Percentiles rank a stretch among this genome's conserved stretches.
phyloP scores from a whole-genome alignment of 1,284 basidiomycete species.

The Neolentinus lepideus region DNA sequence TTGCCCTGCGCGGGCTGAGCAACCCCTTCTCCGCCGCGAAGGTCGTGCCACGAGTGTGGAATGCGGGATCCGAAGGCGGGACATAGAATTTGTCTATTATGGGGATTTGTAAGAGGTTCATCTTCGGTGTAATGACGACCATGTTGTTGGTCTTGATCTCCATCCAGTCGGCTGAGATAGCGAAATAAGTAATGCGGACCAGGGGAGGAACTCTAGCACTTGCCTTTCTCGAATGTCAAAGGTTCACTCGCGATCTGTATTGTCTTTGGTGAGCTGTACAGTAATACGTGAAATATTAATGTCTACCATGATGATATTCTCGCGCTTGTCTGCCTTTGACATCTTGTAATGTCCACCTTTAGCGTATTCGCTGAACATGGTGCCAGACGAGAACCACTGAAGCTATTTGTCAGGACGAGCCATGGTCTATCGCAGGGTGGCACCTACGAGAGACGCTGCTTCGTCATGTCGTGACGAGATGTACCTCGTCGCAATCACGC shows the following conservation, averaged over 20 bases:
- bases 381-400: conserved; percentile 95
- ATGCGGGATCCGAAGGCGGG: conserved; percentile 66
- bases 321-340: conserved; percentile 94
- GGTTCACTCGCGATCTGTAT: conserved; percentile 82
- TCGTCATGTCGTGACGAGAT: conserved; percentile 89
- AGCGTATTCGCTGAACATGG: conserved; percentile 87
- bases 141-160: conserved; percentile 94
- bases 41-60: conserved; percentile 53
- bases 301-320: conserved; percentile 84
- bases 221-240: conserved; percentile 89
- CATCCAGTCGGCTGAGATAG: conserved; percentile 82
- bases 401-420: conserved; percentile 5
- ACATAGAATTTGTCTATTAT: conserved; percentile 91
- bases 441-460: conserved; percentile 76
- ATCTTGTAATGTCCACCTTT: conserved; percentile 88
- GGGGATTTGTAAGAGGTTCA: conserved; percentile 92
- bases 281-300: conserved; percentile 1
- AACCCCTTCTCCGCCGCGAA: conserved; percentile 74
- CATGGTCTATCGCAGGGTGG: background rate
- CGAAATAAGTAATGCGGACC: conserved; percentile 1
- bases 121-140: conserved; percentile 86
- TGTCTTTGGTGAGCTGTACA: background rate
- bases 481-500: conserved; percentile 91
- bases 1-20: conserved; percentile 38
- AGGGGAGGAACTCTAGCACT: conserved; percentile 18